These are phyloP conservation scores for Ambrosia hybrid DNA, from an alignment of 140 eudicot species.

Conservation along the genomic window DNA sequence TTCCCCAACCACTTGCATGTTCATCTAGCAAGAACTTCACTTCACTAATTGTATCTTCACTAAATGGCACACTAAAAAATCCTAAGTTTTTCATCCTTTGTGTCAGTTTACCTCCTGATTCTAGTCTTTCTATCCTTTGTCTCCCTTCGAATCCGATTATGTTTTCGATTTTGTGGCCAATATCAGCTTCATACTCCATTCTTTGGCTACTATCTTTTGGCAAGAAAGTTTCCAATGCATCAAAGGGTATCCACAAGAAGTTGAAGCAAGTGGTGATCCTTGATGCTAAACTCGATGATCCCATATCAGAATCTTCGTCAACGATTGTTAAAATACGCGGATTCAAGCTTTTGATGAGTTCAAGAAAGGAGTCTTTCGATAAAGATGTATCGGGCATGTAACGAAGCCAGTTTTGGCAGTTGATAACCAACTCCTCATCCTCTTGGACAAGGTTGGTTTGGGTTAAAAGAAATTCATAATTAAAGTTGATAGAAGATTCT, in stretches of 20 bases:
- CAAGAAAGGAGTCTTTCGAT: conserved; percentile 53
- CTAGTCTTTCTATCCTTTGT: conserved; percentile 69
- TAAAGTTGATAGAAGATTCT: conserved; percentile 31
- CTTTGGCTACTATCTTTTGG: conserved; percentile 71
- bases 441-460: conserved; percentile 48
- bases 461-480: conserved; percentile 48
- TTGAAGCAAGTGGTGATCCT: conserved; percentile 70
- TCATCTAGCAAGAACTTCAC: conserved; percentile 71
- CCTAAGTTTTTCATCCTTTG: conserved; percentile 58
- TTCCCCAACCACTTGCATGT: conserved; percentile 94
- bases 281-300: conserved; percentile 48
- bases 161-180: conserved; percentile 74
- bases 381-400: conserved; percentile 52
- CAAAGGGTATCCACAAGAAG: conserved; percentile 81
- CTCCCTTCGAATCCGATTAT: conserved; percentile 64
- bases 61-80: conserved; percentile 52
- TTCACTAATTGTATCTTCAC: conserved; percentile 63
- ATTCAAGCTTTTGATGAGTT: conserved; percentile 45
- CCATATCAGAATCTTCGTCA: conserved; percentile 71
- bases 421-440: conserved; percentile 63
- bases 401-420: conserved; percentile 78
- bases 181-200: conserved; percentile 65
- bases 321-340: conserved; percentile 62
- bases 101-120: conserved; percentile 52
- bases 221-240: conserved; percentile 80